Conservation (phyloP, 108 stramenopile species). For the Skeletonema costatum region DNA sequence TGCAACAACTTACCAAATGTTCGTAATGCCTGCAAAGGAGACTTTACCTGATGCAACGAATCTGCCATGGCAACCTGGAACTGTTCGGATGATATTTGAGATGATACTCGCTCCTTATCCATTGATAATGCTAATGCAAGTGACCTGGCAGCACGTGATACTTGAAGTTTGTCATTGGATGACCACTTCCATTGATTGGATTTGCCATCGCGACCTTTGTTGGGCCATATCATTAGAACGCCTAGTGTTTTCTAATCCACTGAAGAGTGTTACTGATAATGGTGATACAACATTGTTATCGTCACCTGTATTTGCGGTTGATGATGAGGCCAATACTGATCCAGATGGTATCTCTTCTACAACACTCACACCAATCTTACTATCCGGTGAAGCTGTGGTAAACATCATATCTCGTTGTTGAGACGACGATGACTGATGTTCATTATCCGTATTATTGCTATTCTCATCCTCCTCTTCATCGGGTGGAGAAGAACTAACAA, state of each 20-base stretch:
- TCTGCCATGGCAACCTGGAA: conserved; percentile 69
- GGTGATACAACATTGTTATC: conserved; percentile 8
- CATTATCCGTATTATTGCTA: neutral
- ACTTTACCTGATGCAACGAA: conserved; percentile 88
- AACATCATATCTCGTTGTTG: conserved; percentile 13
- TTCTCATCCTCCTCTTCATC: neutral
- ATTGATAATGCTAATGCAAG: conserved; percentile 80
- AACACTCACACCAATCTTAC: conserved; percentile 44
- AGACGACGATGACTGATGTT: too few relatives aligned
- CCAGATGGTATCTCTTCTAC: conserved; percentile 38
- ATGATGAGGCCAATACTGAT: conserved; percentile 9
- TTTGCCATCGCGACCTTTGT: conserved; percentile 7
- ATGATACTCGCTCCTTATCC: conserved; percentile 65
- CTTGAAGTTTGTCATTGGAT: conserved; percentile 62
- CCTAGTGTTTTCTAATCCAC: conserved; percentile 83
- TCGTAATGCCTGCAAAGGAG: conserved; percentile 83
- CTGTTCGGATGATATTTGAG: conserved; percentile 53
- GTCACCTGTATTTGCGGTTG: neutral
- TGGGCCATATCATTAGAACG: conserved; percentile 32
- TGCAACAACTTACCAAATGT: conserved; percentile 86
- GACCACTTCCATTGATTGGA: conserved; percentile 55
- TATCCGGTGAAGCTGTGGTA: conserved; percentile 16
- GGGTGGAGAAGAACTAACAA: conserved; percentile 29
- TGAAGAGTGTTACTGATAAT: conserved; percentile 79
- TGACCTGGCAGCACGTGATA: conserved; percentile 73